Conservation (phyloP, 1,284 basidiomycete genomes). For the Moesziomyces antarcticus region DNA sequence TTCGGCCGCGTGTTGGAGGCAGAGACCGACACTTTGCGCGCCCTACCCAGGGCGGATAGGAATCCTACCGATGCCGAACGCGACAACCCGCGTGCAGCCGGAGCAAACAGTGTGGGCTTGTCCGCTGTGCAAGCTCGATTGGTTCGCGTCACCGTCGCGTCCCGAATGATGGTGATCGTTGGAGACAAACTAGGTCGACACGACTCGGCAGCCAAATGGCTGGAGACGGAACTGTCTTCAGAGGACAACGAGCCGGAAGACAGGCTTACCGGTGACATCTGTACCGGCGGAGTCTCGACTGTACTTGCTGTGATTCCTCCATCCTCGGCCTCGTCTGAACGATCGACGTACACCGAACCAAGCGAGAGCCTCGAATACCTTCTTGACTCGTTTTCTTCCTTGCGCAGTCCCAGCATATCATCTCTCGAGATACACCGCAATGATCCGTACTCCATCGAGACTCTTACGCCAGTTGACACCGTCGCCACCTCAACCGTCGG, state of each 20-base stretch:
- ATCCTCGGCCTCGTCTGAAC: too few species aligned
- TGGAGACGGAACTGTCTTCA: background rate
- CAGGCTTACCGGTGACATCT: too few species aligned
- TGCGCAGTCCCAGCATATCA: too few species aligned
- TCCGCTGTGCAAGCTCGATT: background rate
- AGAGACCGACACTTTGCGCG: too few species aligned
- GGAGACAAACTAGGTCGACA: background rate
- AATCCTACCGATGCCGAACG: background rate
- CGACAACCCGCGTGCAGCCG: background rate
- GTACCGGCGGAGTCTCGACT: too few species aligned
- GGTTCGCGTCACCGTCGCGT: background rate
- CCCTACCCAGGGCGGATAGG: too few species aligned
- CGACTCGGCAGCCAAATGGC: background rate
- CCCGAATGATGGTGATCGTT: background rate
- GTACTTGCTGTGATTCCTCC: too few species aligned
- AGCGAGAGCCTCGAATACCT: too few species aligned
- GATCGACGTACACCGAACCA: too few species aligned
- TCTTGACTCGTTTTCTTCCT: too few species aligned
- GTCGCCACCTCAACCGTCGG: slow-evolving; percentile 2
- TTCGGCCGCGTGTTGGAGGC: too few species aligned
- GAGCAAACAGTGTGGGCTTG: background rate
- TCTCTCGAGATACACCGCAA: background rate
- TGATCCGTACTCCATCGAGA: background rate
- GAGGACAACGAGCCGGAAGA: background rate
- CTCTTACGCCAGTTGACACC: background rate